Conservation (phyloP, 768 basidiomycete species). For the Amanita thiersii region DNA sequence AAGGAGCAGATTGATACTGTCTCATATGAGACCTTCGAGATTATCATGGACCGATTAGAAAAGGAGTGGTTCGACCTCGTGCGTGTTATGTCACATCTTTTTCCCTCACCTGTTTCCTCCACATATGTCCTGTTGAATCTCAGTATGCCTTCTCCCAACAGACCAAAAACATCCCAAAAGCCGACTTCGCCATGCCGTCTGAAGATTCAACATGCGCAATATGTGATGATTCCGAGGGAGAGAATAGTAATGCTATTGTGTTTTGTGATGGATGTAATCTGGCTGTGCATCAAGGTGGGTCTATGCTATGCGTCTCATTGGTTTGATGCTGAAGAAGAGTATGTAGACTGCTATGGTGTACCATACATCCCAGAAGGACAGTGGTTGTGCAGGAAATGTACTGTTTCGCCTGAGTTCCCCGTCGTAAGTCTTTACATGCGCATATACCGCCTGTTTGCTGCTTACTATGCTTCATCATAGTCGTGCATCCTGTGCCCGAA, state of each 20-base stretch:
- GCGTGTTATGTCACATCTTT: slow-evolving; percentile 16
- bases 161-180: slow-evolving; percentile 93
- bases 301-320: neutral
- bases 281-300: slow-evolving; percentile 95
- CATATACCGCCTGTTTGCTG: neutral
- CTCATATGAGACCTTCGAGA: slow-evolving; percentile 84
- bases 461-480: slow-evolving; percentile 27
- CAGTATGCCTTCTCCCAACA: no score
- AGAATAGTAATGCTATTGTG: slow-evolving; percentile 98
- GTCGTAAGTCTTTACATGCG: slow-evolving; percentile 52
- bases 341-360: slow-evolving; percentile 92
- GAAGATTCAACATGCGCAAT: slow-evolving; percentile 97
- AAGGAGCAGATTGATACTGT: slow-evolving; percentile 66
- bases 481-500: slow-evolving; percentile 94
- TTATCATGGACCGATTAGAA: slow-evolving; percentile 95
- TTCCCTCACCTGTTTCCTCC: slow-evolving; percentile 1
- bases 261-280: slow-evolving; percentile 99
- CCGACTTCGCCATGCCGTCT: slow-evolving; percentile 77
- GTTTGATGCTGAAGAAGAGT: neutral
- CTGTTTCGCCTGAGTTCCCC: slow-evolving; percentile 92
- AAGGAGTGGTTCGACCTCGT: slow-evolving; percentile 99
- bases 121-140: no score
- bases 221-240: slow-evolving; percentile 97
- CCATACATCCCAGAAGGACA: slow-evolving; percentile 99
- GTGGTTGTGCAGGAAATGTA: slow-evolving; percentile 98